Base-by-base conservation (phyloP, 2,329 filamentous ascomycete genomes). In the Diplodia corticola region DNA sequence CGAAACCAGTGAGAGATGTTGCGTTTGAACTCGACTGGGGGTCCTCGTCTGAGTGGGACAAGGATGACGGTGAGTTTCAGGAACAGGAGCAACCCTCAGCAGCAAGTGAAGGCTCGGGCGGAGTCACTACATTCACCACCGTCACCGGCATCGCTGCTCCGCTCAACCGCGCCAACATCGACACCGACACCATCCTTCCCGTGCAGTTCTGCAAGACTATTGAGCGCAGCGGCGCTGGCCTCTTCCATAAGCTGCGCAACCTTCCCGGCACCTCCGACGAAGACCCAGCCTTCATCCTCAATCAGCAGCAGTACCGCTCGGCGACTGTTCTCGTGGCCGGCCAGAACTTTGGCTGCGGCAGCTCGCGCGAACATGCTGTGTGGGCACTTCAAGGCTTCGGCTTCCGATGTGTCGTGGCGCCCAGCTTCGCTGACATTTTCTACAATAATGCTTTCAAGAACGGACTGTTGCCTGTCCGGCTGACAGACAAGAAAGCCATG, bases 381-480 rank as follows among this genome's bases (percentile, higher is more conserved):
- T 98, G 95, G 95, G 94, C 95, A 4, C 86, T 98, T 26, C 88
- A 96, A 66, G 95, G 98, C 80, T 98, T 98, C 73, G 95, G 95
- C 71, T 97, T 99, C 82, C 92, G 90, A 76, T 94, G 90, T 77
- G 85, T 98, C 74, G 96, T 98, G 72, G 95, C 94, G 0, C 92
- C 92, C 1, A 93, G 91, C 0, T 91, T 87, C 71, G 91, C 90
- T 67, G 92, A 96, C 75, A 99, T 99, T 79, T 97, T 97, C 88
- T 96, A 94, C 87, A 97, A 97, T 87, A 99, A 99, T 84, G 95
- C 91, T 20, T 98, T 97, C 87, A 98, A 99, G 86, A 99, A 99
- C 83, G 94, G 94, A 82, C 98, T 98, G 94, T 84, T 98, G 69
- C 93, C 94, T 55, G 88, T 98, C 68, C 80, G 84, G 67, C 90